Evolutionary conservation across 129 eudicot species (phyloP).

Genomic region (Flaveria robusta): DNA sequence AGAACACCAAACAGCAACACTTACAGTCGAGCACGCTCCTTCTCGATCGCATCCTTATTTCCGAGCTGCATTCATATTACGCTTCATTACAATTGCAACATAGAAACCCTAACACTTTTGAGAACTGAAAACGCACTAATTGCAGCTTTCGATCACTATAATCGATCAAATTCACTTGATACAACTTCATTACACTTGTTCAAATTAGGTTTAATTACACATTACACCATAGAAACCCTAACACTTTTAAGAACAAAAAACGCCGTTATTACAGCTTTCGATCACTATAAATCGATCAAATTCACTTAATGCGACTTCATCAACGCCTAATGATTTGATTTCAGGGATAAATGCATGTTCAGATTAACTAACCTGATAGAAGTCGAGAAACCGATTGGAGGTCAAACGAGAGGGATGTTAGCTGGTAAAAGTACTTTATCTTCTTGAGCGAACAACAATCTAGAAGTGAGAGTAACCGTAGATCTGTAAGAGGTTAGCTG

Average conservation of each 20-base stretch:
- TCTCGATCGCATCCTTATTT: slow-evolving; percentile 72
- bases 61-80: slow-evolving; percentile 62
- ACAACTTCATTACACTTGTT: no score
- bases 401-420: slow-evolving; percentile 51
- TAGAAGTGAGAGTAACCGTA: slow-evolving; percentile 27
- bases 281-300: background rate
- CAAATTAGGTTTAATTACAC: no score
- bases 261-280: background rate
- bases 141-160: no score
- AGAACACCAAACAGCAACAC: slow-evolving; percentile 28
- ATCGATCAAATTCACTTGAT: no score
- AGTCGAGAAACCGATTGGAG: slow-evolving; percentile 69
- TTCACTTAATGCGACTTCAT: background rate
- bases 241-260: background rate
- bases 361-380: slow-evolving; percentile 54
- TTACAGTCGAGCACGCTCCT: slow-evolving; percentile 96
- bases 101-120: no score
- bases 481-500: slow-evolving; percentile 42
- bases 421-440: slow-evolving; percentile 31
- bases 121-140: no score
- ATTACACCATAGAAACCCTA: no score
- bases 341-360: background rate
- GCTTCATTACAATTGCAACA: slow-evolving; percentile 20
- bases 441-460: slow-evolving; percentile 28
- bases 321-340: background rate